These are phyloP conservation scores for Hanseniaspora clermontiae DNA, from an alignment of 805 yeast species.

Conservation along the genomic window DNA sequence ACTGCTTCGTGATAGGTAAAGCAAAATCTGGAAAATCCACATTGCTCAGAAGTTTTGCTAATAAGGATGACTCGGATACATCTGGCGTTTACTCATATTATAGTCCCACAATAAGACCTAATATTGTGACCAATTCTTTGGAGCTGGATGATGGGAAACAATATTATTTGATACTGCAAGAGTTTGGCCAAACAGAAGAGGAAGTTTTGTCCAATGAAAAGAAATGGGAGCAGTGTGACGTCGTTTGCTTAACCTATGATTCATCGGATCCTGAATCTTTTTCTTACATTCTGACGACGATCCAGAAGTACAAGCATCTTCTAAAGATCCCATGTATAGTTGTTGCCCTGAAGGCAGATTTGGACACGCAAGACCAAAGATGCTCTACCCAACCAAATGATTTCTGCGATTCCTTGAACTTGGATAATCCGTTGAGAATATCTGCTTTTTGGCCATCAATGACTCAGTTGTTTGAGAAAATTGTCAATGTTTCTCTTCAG, in stretches of 20 bases:
- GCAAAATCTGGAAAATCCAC: conserved; percentile 81
- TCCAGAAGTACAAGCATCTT: conserved; percentile 44
- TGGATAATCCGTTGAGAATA: conserved; percentile 80
- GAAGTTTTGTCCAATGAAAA: conserved; percentile 62
- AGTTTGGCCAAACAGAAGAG: conserved; percentile 73
- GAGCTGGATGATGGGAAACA: conserved; percentile 93
- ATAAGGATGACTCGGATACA: conserved; percentile 37
- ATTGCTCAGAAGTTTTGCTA: conserved; percentile 66
- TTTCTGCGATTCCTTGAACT: conserved; percentile 49
- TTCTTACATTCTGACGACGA: conserved; percentile 61
- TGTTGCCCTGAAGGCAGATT: conserved; percentile 89
- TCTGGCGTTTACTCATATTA: conserved; percentile 26
- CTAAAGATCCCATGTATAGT: conserved; percentile 68
- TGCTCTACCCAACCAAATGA: conserved; percentile 77
- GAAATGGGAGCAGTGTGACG: conserved; percentile 77
- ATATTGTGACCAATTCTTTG: conserved; percentile 79
- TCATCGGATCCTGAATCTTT: conserved; percentile 94
- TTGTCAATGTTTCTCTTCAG: conserved; percentile 74
- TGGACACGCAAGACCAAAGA: conserved; percentile 90
- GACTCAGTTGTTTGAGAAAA: conserved; percentile 69
- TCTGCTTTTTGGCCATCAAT: conserved; percentile 82
- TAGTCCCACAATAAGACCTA: conserved; percentile 70
- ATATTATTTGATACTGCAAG: conserved; percentile 82
- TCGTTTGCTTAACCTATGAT: conserved; percentile 78
- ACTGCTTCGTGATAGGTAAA: conserved; percentile 78